Evolutionary conservation across 2,329 filamentous ascomycete genomes (phyloP).

Genomic region (Teratosphaeria pseudoeucalypti): DNA sequence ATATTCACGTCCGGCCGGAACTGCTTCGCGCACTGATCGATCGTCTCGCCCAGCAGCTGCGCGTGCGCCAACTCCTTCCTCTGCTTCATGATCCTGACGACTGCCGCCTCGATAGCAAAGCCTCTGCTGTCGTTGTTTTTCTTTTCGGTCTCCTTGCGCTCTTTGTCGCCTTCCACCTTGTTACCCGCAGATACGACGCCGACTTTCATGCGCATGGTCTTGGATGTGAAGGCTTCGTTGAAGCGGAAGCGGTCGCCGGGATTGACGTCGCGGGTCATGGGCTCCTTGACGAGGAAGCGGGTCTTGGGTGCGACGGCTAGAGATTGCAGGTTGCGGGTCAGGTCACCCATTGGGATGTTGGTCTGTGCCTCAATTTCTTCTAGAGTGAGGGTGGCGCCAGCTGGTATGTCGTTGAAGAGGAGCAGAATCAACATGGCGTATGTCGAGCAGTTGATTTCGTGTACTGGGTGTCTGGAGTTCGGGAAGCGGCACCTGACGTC

Average conservation of each 20-base stretch:
- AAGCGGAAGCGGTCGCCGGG: slow-evolving; percentile 68
- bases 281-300: slow-evolving; percentile 68
- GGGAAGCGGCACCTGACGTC: slow-evolving; percentile 76
- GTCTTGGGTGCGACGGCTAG: slow-evolving; percentile 77
- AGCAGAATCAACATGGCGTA: slow-evolving; percentile 84
- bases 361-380: slow-evolving; percentile 78
- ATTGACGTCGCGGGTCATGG: slow-evolving; percentile 67
- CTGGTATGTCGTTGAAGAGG: slow-evolving; percentile 70
- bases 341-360: slow-evolving; percentile 63
- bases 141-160: slow-evolving; percentile 60
- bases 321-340: slow-evolving; percentile 69
- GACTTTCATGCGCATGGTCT: slow-evolving; percentile 78
- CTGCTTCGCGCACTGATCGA: slow-evolving; percentile 55
- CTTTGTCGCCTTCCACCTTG: slow-evolving; percentile 66
- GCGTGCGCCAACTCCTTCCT: slow-evolving; percentile 62
- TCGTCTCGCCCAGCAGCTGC: slow-evolving; percentile 60
- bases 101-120: slow-evolving; percentile 63
- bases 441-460: slow-evolving; percentile 86
- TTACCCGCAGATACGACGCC: slow-evolving; percentile 71
- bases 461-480: slow-evolving; percentile 61
- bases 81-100: slow-evolving; percentile 81
- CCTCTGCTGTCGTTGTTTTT: slow-evolving; percentile 63
- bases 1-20: slow-evolving; percentile 69
- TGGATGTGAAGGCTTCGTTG: slow-evolving; percentile 72
- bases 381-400: slow-evolving; percentile 40